These are phyloP conservation scores for Naegleria gruberi DNA, from an alignment of 208 protist species.

Conservation along the genomic window DNA sequence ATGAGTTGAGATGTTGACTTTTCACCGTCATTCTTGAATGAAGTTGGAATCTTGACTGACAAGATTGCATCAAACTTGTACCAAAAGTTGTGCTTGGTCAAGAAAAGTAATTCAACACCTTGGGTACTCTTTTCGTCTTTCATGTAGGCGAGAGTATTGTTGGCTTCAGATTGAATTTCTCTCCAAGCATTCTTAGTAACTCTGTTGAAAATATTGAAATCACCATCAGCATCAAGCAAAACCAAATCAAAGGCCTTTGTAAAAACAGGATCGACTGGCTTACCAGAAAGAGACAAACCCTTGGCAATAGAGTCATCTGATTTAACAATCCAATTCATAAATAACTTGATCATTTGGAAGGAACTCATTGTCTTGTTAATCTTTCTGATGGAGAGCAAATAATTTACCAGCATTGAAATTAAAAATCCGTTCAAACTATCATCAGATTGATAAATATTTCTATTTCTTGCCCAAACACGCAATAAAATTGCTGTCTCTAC, in stretches of 20 bases:
- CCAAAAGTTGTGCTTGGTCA: background rate
- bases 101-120: background rate
- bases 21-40: background rate
- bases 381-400: background rate
- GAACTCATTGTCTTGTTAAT: slow-evolving; percentile 6
- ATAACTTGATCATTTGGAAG: slow-evolving; percentile 12
- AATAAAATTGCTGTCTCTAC: slow-evolving; percentile 2
- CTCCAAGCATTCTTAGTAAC: background rate
- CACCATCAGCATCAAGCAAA: background rate
- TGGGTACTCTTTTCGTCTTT: background rate
- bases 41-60: background rate
- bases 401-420: background rate
- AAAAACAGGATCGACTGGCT: background rate
- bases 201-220: slow-evolving; percentile 5
- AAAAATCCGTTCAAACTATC: slow-evolving; percentile 16
- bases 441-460: background rate
- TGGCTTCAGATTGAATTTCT: background rate
- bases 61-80: background rate
- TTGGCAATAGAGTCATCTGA: background rate
- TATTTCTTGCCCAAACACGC: background rate
- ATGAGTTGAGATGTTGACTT: background rate
- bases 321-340: slow-evolving; percentile 7
- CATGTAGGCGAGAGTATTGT: background rate
- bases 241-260: background rate
- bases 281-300: background rate